Evolutionary conservation across 148 eudicot species (phyloP).

Genomic region (Nyssa sinensis): DNA sequence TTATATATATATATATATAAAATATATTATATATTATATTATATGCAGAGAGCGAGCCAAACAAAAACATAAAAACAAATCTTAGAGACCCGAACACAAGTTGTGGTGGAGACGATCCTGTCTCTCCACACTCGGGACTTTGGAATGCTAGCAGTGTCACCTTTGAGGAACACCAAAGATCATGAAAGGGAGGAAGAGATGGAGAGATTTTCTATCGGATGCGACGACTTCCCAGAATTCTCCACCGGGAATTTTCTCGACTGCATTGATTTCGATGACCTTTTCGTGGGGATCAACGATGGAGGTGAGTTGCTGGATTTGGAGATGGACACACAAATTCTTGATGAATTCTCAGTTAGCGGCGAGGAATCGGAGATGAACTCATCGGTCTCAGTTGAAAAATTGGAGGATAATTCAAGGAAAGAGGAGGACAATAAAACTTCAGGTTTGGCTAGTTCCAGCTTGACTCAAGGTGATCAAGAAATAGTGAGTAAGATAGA

Average conservation of each 20-base stretch:
- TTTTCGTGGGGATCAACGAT: too few relatives aligned
- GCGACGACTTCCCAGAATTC: conserved; percentile 20
- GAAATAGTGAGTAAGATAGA: conserved; percentile 31
- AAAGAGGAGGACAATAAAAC: conserved; percentile 25
- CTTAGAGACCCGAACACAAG: conserved; percentile 8
- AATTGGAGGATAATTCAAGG: conserved; percentile 9
- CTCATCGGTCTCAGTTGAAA: conserved; percentile 9
- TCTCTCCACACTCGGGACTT: conserved; percentile 12
- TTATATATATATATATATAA: too few relatives aligned
- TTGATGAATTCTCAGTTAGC: conserved; percentile 42
- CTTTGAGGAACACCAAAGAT: conserved; percentile 24
- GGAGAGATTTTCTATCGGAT: conserved; percentile 22
- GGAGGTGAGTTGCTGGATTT: too few relatives aligned
- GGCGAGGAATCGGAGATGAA: conserved; percentile 38
- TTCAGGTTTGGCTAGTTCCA: not conserved
- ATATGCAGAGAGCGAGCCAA: not conserved
- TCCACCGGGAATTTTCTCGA: conserved; percentile 28
- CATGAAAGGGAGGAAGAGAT: conserved; percentile 23
- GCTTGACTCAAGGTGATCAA: conserved; percentile 24
- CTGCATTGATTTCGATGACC: conserved; percentile 38
- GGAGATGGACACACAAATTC: conserved; percentile 54
- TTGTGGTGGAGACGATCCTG: conserved; percentile 35
- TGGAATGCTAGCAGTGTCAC: conserved; percentile 36
- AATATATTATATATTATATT: too few relatives aligned
- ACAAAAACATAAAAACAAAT: conserved; percentile 24